These are phyloP conservation scores for Mucor circinelloides DNA, from an alignment of 371 early-diverging fungal species.

Conservation along the genomic window DNA sequence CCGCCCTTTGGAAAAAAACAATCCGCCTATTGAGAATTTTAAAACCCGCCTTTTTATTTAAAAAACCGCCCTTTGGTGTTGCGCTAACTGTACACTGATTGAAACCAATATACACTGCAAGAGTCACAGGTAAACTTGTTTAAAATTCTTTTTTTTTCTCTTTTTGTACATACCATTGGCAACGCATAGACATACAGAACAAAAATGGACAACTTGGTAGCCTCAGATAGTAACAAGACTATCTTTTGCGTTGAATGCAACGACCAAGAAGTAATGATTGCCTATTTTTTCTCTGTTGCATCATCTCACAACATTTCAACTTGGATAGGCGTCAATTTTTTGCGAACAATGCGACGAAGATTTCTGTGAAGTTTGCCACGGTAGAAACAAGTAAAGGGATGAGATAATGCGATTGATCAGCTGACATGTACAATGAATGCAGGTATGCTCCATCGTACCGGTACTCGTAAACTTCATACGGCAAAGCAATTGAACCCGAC, in stretches of 20 bases:
- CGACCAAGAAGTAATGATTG: conserved; percentile 55
- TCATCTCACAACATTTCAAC: not conserved
- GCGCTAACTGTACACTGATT: too few relatives aligned
- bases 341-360: conserved; percentile 85
- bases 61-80: too few relatives aligned
- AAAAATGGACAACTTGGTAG: conserved; percentile 13
- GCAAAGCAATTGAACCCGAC: conserved; percentile 28
- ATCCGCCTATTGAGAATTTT: too few relatives aligned
- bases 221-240: conserved; percentile 23
- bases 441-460: conserved; percentile 59
- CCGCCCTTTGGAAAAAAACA: too few relatives aligned
- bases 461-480: conserved; percentile 48
- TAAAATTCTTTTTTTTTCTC: not conserved
- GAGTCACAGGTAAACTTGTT: not conserved
- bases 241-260: conserved; percentile 88
- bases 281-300: not conserved
- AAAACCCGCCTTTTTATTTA: too few relatives aligned
- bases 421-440: not conserved
- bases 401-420: not conserved
- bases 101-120: not conserved
- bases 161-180: not conserved
- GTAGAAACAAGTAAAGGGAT: conserved; percentile 18
- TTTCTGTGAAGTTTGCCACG: conserved; percentile 93
- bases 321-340: conserved; percentile 57
- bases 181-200: not conserved